Base-by-base conservation (phyloP, 2,329 filamentous ascomycete species). In the Apiospora aurea region DNA sequence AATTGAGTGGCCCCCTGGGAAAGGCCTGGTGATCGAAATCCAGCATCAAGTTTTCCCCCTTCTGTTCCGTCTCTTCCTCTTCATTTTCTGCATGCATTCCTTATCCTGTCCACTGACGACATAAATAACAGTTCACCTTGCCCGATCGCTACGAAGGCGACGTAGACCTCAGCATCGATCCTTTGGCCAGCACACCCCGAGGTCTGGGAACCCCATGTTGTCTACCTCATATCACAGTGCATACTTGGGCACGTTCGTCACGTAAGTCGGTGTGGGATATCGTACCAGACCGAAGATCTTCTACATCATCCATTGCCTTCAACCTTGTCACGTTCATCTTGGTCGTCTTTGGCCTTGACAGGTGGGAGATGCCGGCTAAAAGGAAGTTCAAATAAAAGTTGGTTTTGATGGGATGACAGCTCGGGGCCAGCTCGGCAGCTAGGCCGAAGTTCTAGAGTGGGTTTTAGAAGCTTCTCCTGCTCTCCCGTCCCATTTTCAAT, bases 341-440 rank as follows among this genome's bases (percentile, higher is more conserved):
- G 53, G 26, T 61, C 29, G 29, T 38, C 16, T 38, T 29, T 34
- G 29, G 18, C 34, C 34, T 64, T n/a, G 8, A 41, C 29, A 64
- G 13, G 13, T n/a, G 57, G n/a, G 34, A 41, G 57, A 34, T 64
- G 57, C 29, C 34, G 57, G 57, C 57, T 41, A 64, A 64, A 64
- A 64, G 34, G 38, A 64, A 41, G 57, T 64, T 38, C 34, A n/a
- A 64, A 64, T 64, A 34, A 64, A 38, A 64, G 57, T 64, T 38
- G 57, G 34, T 64, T 61, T 64, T 64, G 53, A 61, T 64, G 29
- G 57, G 57, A 64, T 64, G 57, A 64, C 57, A 64, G 57, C 57
- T 41, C 57, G 29, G 57, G 57, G 57, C 29, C 21, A 64, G 18
- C 18, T 41, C 57, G 57, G 57, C 57, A 64, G 21, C 34, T 41